Conservation (phyloP, 768 basidiomycete genomes). For the Lentinula sp. region DNA sequence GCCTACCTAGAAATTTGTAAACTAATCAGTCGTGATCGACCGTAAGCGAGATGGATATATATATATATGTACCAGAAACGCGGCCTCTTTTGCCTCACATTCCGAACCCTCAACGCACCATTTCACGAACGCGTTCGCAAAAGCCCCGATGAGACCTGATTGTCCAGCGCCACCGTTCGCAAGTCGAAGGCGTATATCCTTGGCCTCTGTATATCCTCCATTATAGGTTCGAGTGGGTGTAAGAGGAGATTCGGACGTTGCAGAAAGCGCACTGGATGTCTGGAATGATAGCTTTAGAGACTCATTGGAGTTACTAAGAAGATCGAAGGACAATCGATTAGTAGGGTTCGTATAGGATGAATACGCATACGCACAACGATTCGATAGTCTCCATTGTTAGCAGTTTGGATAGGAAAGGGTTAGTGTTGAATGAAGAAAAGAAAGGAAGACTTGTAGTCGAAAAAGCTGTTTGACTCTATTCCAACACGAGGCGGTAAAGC, state of each 20-base stretch:
- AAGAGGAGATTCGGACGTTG: not conserved
- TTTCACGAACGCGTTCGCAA: slow-evolving; percentile 42
- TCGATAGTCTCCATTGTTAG: no score
- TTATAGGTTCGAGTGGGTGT: not conserved
- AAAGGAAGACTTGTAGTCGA: no score
- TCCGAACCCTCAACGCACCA: slow-evolving; percentile 19
- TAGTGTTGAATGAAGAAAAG: no score
- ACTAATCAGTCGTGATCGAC: no score
- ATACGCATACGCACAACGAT: no score
- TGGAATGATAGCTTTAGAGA: no score
- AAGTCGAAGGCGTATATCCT: not conserved
- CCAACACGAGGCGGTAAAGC: no score
- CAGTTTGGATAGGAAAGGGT: no score
- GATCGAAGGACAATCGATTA: no score
- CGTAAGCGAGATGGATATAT: not conserved
- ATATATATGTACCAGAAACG: slow-evolving; percentile 25
- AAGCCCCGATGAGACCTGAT: slow-evolving; percentile 39
- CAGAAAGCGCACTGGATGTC: not conserved
- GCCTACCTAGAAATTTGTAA: slow-evolving; percentile 29
- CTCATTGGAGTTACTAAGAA: no score
- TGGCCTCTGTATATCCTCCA: not conserved
- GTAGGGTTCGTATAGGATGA: no score
- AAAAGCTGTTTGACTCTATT: no score
- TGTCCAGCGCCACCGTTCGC: slow-evolving; percentile 18
- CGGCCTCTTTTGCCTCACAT: slow-evolving; percentile 12